Evolutionary conservation across 225 moss, liverwort and hornwort species (phyloP).

Genomic region (Pleurozium schreberi): DNA sequence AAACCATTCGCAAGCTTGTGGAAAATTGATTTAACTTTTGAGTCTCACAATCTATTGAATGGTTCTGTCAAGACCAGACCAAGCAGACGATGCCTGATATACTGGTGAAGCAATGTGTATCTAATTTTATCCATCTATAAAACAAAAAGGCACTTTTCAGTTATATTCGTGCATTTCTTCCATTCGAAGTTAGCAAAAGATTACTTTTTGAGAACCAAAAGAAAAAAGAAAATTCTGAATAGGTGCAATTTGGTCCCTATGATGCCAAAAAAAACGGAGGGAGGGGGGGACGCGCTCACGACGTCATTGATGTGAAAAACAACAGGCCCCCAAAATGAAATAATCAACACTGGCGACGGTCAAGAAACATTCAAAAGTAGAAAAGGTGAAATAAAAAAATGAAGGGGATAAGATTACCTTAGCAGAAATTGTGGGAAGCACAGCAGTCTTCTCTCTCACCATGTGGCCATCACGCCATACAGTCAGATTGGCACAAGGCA

Average conservation of each 20-base stretch:
- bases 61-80: not conserved
- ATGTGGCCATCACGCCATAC: conserved; percentile 75
- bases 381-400: not conserved
- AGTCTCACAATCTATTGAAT: not conserved
- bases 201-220: not conserved
- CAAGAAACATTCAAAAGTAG: not conserved
- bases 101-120: not conserved
- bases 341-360: not conserved
- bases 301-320: not conserved
- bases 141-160: not conserved
- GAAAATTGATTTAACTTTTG: not conserved
- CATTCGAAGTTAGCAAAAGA: too few relatives aligned
- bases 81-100: too few relatives aligned
- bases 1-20: conserved; percentile 2
- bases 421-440: conserved; percentile 85
- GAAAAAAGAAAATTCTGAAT: not conserved
- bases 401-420: conserved; percentile 24
- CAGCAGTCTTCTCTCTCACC: conserved; percentile 68
- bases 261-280: not conserved
- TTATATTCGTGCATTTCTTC: not conserved
- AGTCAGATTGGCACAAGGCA: conserved; percentile 90
- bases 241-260: not conserved
- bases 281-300: not conserved
- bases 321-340: not conserved
- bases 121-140: not conserved